These are phyloP conservation scores for Saprolegnia diclina DNA, from an alignment of 352 stramenopile species.

Conservation along the genomic window DNA sequence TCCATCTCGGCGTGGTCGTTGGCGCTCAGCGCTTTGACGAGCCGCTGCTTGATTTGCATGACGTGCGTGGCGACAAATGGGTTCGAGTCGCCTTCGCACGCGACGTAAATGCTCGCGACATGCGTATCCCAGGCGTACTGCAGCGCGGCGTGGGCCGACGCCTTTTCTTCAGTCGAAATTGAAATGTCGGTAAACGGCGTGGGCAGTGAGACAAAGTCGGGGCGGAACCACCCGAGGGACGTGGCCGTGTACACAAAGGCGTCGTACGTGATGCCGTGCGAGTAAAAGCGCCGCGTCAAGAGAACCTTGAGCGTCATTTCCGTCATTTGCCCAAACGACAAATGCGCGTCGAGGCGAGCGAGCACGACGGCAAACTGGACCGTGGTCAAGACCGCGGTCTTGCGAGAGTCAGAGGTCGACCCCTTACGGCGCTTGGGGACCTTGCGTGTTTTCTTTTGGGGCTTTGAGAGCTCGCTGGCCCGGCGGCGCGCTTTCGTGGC, in stretches of 20 bases:
- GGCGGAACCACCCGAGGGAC: conserved; percentile 6
- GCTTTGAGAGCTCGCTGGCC: neutral
- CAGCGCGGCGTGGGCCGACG: neutral
- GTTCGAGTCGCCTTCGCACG: conserved; percentile 17
- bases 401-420: neutral
- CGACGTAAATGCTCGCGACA: neutral
- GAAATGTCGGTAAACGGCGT: neutral
- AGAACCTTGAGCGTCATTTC: conserved; percentile 16
- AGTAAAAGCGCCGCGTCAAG: conserved; percentile 4
- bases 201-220: neutral
- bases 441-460: neutral
- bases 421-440: neutral
- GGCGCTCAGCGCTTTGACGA: neutral
- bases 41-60: conserved; percentile 3
- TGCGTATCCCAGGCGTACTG: conserved; percentile 12
- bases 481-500: neutral
- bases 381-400: neutral
- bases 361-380: conserved; percentile 10
- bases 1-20: neutral
- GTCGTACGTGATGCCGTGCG: conserved; percentile 15
- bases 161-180: neutral
- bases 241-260: conserved; percentile 17
- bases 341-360: conserved; percentile 1
- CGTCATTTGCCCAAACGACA: neutral
- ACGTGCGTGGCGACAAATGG: conserved; percentile 15